phyloP scores from a whole-genome alignment of 202 grass and related monocot species.

The Schoenoplectus triqueter region DNA sequence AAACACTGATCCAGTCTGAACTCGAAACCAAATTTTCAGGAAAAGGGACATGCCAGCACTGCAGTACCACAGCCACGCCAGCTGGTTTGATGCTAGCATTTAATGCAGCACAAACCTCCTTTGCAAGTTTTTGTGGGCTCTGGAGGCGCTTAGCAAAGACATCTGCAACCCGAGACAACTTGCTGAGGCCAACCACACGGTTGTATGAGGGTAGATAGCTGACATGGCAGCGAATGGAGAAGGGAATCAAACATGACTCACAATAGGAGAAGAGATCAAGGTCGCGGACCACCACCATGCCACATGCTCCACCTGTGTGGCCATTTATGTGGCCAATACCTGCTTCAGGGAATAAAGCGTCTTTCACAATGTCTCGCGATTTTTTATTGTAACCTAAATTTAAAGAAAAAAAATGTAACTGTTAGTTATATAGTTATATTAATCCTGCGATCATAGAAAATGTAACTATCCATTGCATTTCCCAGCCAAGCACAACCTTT shows the following conservation, averaged over 20 bases:
- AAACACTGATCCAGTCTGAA: slow-evolving; percentile 58
- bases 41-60: slow-evolving; percentile 78
- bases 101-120: slow-evolving; percentile 75
- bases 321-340: slow-evolving; percentile 62
- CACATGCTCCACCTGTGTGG: slow-evolving; percentile 74
- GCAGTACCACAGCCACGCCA: slow-evolving; percentile 81
- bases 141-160: slow-evolving; percentile 91
- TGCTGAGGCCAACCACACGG: slow-evolving; percentile 91
- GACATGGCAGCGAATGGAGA: slow-evolving; percentile 83
- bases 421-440: slow-evolving; percentile 22
- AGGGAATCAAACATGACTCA: slow-evolving; percentile 92
- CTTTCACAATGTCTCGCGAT: slow-evolving; percentile 78
- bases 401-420: slow-evolving; percentile 21
- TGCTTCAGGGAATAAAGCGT: slow-evolving; percentile 93
- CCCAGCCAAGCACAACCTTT: background rate
- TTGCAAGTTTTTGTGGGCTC: slow-evolving; percentile 73
- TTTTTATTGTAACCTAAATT: slow-evolving; percentile 79
- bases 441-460: background rate
- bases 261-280: slow-evolving; percentile 92
- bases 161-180: slow-evolving; percentile 90
- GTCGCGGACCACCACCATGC: slow-evolving; percentile 84
- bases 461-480: slow-evolving; percentile 7
- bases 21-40: slow-evolving; percentile 71
- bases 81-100: slow-evolving; percentile 75
- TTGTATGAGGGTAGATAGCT: slow-evolving; percentile 79